phyloP scores from a whole-genome alignment of 768 basidiomycete species.

The Dacryopinax spathularia region DNA sequence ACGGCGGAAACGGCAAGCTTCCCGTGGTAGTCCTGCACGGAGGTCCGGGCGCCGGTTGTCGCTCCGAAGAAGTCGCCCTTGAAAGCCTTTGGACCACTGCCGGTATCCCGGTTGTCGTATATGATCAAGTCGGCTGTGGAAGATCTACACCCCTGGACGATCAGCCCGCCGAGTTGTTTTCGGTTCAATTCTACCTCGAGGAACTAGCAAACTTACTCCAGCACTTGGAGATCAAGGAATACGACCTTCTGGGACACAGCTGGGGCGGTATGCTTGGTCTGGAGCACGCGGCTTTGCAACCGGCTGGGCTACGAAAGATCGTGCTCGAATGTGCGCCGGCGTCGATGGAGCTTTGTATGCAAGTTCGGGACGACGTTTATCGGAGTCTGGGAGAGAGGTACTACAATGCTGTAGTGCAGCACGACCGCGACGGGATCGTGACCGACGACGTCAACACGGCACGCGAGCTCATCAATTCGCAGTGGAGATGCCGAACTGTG shows the following conservation, averaged over 20 bases:
- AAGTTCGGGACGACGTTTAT: conserved; percentile 22
- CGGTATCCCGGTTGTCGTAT: conserved; percentile 35
- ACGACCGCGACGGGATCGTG: conserved; percentile 35
- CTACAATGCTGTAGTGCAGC: conserved; percentile 28
- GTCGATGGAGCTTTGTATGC: conserved; percentile 31
- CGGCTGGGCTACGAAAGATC: conserved; percentile 33
- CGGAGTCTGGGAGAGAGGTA: conserved; percentile 29
- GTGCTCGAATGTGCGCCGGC: conserved; percentile 34
- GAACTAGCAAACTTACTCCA: conserved; percentile 37
- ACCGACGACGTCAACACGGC: too few species aligned
- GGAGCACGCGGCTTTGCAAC: conserved; percentile 24
- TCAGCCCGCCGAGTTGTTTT: conserved; percentile 35
- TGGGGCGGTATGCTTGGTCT: conserved; percentile 36
- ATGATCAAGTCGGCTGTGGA: conserved; percentile 41
- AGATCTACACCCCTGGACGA: conserved; percentile 31
- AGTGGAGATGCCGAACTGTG: conserved; percentile 31
- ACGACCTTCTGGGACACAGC: conserved; percentile 30
- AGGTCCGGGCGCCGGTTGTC: conserved; percentile 10
- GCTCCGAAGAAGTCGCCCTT: too few species aligned
- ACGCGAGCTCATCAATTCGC: too few species aligned
- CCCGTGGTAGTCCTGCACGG: conserved; percentile 12
- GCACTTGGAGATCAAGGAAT: conserved; percentile 31
- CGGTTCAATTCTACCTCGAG: conserved; percentile 36
- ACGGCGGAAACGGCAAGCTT: too few species aligned
- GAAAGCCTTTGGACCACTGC: conserved; percentile 29